phyloP scores from a whole-genome alignment of 257 asterid species.

The Solanum rostratum region DNA sequence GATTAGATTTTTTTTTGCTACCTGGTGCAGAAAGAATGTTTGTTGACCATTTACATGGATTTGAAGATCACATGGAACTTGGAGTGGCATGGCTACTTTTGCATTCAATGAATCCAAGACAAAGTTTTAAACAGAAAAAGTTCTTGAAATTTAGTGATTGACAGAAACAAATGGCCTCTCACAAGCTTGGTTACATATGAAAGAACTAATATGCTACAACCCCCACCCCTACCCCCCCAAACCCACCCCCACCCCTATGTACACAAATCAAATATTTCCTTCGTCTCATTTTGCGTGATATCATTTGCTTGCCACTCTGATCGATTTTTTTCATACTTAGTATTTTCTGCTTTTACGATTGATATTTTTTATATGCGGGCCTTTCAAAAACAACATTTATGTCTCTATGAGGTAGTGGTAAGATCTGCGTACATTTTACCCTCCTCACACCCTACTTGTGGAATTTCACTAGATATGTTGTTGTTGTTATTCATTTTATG shows the following conservation, averaged over 20 bases:
- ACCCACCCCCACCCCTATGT: not conserved
- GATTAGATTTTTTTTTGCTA: slow-evolving; percentile 2
- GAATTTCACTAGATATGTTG: no score
- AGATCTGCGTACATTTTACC: not conserved
- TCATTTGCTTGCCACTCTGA: no score
- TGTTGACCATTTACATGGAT: slow-evolving; percentile 67
- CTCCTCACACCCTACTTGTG: no score
- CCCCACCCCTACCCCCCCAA: not conserved
- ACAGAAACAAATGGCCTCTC: not conserved
- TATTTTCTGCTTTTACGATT: no score
- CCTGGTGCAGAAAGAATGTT: slow-evolving; percentile 73
- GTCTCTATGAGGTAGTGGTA: not conserved
- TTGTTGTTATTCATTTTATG: no score
- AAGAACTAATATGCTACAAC: not conserved
- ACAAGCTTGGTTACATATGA: not conserved
- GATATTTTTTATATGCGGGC: no score
- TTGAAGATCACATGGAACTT: slow-evolving; percentile 40
- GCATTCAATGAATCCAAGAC: slow-evolving; percentile 32
- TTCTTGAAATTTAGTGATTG: not conserved
- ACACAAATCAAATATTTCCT: not conserved
- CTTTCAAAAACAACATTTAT: no score
- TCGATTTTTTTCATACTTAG: no score
- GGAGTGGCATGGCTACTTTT: slow-evolving; percentile 30
- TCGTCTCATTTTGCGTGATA: no score
- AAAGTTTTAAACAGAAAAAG: not conserved